Evolutionary conservation across 139 green algal species (phyloP).

Genomic region (Edaphochlamys debaryana): DNA sequence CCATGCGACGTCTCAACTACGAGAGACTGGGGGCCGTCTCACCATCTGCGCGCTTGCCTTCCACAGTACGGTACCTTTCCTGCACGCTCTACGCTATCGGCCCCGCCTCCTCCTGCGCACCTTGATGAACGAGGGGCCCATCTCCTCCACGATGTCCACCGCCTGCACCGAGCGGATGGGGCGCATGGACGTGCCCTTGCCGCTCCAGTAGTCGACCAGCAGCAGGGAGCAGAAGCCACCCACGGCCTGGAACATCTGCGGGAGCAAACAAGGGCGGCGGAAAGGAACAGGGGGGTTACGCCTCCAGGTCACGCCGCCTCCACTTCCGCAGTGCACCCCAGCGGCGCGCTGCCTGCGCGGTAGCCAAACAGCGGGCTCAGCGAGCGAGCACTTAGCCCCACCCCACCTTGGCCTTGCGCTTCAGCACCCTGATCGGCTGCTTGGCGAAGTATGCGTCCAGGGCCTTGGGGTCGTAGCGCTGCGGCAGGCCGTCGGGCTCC

Average conservation of each 20-base stretch:
- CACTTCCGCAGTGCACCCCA: no score
- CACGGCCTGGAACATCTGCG: constrained; percentile 43
- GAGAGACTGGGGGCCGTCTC: background rate
- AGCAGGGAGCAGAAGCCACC: constrained; percentile 46
- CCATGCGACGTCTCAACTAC: background rate
- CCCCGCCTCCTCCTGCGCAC: no score
- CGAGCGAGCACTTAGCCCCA: no score
- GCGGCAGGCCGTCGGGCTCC: constrained; percentile 27
- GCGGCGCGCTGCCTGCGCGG: no score
- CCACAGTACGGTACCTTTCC: no score
- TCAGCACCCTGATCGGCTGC: constrained; percentile 34
- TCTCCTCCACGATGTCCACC: constrained; percentile 49
- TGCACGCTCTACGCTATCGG: no score
- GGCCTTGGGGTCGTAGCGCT: constrained; percentile 51
- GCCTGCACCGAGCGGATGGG: constrained; percentile 31
- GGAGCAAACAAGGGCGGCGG: no score
- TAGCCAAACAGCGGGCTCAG: no score
- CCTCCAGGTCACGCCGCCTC: no score
- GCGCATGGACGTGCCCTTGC: constrained; percentile 56
- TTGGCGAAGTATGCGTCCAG: constrained; percentile 57
- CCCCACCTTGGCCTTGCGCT: constrained; percentile 49
- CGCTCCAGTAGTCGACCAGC: constrained; percentile 53
- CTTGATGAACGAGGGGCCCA: constrained; percentile 65
- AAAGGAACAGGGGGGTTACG: no score
- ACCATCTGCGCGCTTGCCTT: no score